Percentiles rank a stretch among this genome's conserved stretches.
Conservation (phyloP, 2,329 filamentous ascomycete genomes). For the Onygenales sp. region DNA sequence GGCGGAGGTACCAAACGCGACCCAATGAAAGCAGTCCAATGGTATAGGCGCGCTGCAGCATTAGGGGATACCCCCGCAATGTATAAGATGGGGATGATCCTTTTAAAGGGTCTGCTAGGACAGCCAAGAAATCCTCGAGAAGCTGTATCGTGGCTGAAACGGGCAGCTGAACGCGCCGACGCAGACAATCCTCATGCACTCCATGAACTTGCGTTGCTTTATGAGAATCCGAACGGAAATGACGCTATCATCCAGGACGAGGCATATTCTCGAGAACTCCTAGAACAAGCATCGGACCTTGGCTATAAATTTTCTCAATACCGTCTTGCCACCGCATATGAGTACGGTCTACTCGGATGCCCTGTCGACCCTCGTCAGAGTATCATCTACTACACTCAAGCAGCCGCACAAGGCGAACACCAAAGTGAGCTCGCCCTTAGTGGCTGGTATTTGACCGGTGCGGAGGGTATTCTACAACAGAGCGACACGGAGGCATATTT, state of each 20-base stretch:
- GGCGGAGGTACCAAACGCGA: slow-evolving; percentile 88
- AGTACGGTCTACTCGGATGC: slow-evolving; percentile 78
- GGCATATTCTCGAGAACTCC: slow-evolving; percentile 68
- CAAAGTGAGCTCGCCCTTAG: slow-evolving; percentile 77
- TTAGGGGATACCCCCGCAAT: slow-evolving; percentile 87
- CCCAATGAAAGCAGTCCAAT: slow-evolving; percentile 88
- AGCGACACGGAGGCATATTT: slow-evolving; percentile 94
- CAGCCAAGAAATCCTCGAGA: slow-evolving; percentile 75
- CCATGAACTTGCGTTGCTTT: slow-evolving; percentile 67
- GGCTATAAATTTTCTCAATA: slow-evolving; percentile 96
- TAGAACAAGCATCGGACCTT: slow-evolving; percentile 73
- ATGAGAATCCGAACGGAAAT: slow-evolving; percentile 48
- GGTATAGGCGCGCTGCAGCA: slow-evolving; percentile 89
- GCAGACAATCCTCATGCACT: slow-evolving; percentile 87
- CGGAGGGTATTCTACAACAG: slow-evolving; percentile 76
- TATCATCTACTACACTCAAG: slow-evolving; percentile 89
- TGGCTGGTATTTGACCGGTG: slow-evolving; percentile 93
- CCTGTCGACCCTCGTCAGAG: slow-evolving; percentile 72
- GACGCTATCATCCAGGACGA: slow-evolving; percentile 75
- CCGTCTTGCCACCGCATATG: slow-evolving; percentile 75
- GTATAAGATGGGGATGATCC: slow-evolving; percentile 98
- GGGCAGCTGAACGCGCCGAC: slow-evolving; percentile 81
- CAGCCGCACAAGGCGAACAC: slow-evolving; percentile 87
- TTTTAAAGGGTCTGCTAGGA: slow-evolving; percentile 85
- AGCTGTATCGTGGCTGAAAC: slow-evolving; percentile 84